Evolutionary conservation across 768 basidiomycete genomes (phyloP), one percentile per base, ranked within the genome.

Genomic region (Gloeopeniophorella convolvens): DNA sequence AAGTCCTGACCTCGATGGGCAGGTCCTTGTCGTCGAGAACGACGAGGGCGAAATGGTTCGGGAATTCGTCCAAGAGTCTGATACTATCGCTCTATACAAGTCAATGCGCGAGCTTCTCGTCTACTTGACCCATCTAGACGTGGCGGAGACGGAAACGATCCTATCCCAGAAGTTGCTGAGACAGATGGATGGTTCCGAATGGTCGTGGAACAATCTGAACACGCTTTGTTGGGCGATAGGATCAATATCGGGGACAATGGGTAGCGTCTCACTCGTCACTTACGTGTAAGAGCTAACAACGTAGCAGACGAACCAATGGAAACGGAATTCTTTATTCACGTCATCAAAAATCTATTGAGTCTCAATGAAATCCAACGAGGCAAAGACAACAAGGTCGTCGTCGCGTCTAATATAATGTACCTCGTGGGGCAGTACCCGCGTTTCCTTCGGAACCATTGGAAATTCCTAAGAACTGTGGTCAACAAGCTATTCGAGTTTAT

Each of bases 401-500:
- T 98, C 59, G 90, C 90, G 7, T 91, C 89, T 23, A 85, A 92
- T 61, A 92, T 92, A 66, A 92, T 92, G 89, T 99, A 99, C 66
- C 98, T 97, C 62, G 96, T 99, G 56, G 96, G 96, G 42, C 96
- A 99, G 70, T 99, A 99, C 64, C 96, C 96, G 37, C 84, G 96
- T 30, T 99, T 98, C 82, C 81, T 99, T 62, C 97, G 97, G 67
- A 96, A 96, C 13, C 96, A 99, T 66, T 99, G 96, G 96, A 99
- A 98, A 71, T 99, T 99, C 79, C 72, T 99, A 64, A 99, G 98
- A 76, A 98, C 96, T 2, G 96, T 99, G 46, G 95, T 99, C 56
- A 99, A 98, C 72, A 99, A 99, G 68, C 75, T 98, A 6, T 99
- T 98, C 68, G 96, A 99, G 66, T 99, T 99, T 67, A 98, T 98